Evolutionary conservation across 371 early-diverging fungal genomes (phyloP), one percentile per base, ranked within the genome.

Genomic region (Mucor velutinosus): DNA sequence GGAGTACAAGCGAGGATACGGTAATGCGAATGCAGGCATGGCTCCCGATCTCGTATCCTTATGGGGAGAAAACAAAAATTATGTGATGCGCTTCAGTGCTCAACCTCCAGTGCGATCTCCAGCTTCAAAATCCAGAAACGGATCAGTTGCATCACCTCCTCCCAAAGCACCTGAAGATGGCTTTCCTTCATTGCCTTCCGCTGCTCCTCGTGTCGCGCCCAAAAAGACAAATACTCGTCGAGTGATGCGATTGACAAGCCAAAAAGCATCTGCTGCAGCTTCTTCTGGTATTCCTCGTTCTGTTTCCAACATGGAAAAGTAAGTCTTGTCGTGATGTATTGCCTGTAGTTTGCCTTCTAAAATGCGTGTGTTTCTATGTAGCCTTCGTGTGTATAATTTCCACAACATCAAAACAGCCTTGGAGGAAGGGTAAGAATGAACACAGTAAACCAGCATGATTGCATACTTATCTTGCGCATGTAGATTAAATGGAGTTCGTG

Each of bases 61-160:
- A 6, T 80, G 78, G 77, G 80, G 80, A n/a, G 80, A 77, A 58
- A 75, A 77, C 39, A 71, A 74, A n/a, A 57, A 25, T 1, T 77
- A 67, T 60, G 67, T 68, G 3, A 23, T 47, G 6, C 29, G 35
- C 58, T 32, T 64, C 21, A 61, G 64, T 37, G 33, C 33, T 12
- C 47, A 67, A 39, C 19, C 65, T 7, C 12, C 57, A 17, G 17
- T 58, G 2, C 63, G 47, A 43, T 56, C 64, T n/a, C 49, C n/a
- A 21, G 19, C 59, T n/a, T 33, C 57, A 25, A 41, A 60, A 11
- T 23, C 47, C 4, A 30, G 23, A 17, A 60, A 7, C 45, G 23
- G 12, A 49, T 8, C 56, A 29, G n/a, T 55, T 32, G 27, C 64
- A 27, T 43, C 41, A 3, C 61, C 68, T 27, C 30, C 43, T 29